These are phyloP conservation scores for Geopyxis carbonaria DNA, from an alignment of 495 filamentous ascomycete genomes.

Conservation along the genomic window DNA sequence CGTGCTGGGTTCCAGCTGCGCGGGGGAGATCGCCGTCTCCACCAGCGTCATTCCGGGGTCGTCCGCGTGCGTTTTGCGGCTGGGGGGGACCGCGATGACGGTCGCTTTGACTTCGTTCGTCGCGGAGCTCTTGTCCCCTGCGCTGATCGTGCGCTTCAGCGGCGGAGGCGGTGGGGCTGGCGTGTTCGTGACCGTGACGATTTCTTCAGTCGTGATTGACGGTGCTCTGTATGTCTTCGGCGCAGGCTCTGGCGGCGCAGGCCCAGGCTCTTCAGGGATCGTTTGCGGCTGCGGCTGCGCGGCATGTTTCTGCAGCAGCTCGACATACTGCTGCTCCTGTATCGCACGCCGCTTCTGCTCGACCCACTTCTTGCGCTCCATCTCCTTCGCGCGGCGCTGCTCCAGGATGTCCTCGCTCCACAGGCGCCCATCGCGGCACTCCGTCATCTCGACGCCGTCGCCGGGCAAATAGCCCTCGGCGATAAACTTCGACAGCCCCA, in stretches of 20 bases:
- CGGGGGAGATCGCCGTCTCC: no score
- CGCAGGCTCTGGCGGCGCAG: no score
- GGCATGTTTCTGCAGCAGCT: slow-evolving; percentile 6
- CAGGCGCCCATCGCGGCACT: slow-evolving; percentile 10
- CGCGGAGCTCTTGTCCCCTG: not conserved
- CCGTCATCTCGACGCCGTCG: slow-evolving; percentile 9
- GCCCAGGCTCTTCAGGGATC: no score
- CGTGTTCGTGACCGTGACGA: no score
- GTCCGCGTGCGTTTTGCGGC: not conserved
- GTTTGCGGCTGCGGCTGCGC: no score
- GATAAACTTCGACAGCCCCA: slow-evolving; percentile 12
- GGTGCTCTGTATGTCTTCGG: no score
- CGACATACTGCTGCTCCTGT: slow-evolving; percentile 9
- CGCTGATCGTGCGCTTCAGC: not conserved
- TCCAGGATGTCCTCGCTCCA: slow-evolving; percentile 8
- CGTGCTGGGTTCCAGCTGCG: no score
- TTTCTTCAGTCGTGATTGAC: no score
- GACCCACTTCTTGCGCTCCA: slow-evolving; percentile 11
- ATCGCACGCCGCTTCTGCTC: slow-evolving; percentile 6
- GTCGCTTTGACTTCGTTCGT: not conserved
- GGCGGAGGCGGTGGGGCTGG: no score
- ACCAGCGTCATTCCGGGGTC: no score
- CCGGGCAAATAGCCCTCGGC: slow-evolving; percentile 10
- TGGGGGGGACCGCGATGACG: no score
- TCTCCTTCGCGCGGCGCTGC: slow-evolving; percentile 6